phyloP scores from a whole-genome alignment of 140 eudicot species.

The Senecio squalidus region DNA sequence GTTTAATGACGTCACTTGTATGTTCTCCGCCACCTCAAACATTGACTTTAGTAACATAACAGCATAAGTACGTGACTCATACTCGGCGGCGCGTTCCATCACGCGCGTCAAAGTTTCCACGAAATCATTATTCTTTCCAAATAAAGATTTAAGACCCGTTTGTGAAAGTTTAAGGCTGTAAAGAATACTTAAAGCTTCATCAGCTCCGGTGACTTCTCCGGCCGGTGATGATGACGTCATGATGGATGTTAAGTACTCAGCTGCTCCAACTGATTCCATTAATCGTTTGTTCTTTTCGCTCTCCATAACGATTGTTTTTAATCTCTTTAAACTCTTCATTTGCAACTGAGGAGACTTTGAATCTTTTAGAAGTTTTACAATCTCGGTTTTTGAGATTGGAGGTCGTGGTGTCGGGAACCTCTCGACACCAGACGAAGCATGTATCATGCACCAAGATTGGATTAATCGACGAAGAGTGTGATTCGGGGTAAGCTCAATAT shows the following conservation, averaged over 20 bases:
- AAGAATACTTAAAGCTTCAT: conserved; percentile 37
- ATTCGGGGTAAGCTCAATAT: conserved; percentile 48
- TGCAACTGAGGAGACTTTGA: conserved; percentile 7
- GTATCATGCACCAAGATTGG: conserved; percentile 61
- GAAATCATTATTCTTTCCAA: conserved; percentile 17
- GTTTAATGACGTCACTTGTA: conserved; percentile 26
- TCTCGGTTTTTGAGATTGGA: conserved; percentile 25
- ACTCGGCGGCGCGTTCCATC: conserved; percentile 39
- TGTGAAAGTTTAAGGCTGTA: conserved; percentile 29
- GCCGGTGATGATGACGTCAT: conserved; percentile 8
- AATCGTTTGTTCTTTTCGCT: conserved; percentile 28
- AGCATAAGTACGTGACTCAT: conserved; percentile 55
- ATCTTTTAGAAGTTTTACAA: conserved; percentile 27
- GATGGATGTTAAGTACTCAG: conserved; percentile 15
- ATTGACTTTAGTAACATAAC: conserved; percentile 44
- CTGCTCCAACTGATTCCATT: conserved; percentile 38
- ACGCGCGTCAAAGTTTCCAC: conserved; percentile 31
- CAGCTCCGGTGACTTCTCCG: conserved; percentile 20
- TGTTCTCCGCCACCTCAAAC: conserved; percentile 48
- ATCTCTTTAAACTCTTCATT: conserved; percentile 24
- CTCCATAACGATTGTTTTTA: conserved; percentile 37
- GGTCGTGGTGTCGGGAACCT: conserved; percentile 43
- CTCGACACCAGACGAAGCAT: conserved; percentile 33
- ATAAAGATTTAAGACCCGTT: conserved; percentile 25
- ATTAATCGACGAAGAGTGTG: conserved; percentile 59